Base-by-base conservation (phyloP, 805 yeast genomes). In the Kodamaea hsintzibuensis region DNA sequence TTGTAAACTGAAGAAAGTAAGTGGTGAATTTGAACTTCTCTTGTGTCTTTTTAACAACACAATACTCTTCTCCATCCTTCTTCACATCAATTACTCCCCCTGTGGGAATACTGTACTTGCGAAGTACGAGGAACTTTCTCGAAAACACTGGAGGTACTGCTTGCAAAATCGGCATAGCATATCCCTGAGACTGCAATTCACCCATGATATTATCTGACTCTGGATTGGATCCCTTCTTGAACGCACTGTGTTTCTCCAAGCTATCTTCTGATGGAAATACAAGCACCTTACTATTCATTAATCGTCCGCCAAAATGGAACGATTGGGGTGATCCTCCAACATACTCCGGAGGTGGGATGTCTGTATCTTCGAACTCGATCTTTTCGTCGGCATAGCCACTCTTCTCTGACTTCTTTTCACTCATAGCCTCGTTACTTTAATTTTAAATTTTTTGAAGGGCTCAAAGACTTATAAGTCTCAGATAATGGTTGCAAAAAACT, bases 131-230 rank as follows among this genome's bases (percentile, higher is more conserved):
- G 27, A 42, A 53, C 37, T 49, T 53, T 3, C n/a, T 40, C 25
- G 25, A 17, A 17, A 40, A 40, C 8, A 13, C 25, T 4, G 44
- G 44, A 7, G 44, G 44, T 17, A 16, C 19, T n/a, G 46, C 43
- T 14, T 30, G 33, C 1, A 52, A 25, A 7, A 52, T 17, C 13
- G 55, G 55, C 42, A 52, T 44, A 8, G 46, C 55, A 35, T 47
- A 39, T 12, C 55, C 55, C 19, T 52, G 49, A 12, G 42, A 16
- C 25, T 52, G 55, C 7, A 43, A 14, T 7, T 35, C 33, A 2
- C 27, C 17, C 14, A 33, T 27, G 14, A 50, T 30, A n/a, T 42
- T 19, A 17, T 33, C 22, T 30, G 35, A 30, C 35, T 30, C 35
- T 12, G 35, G 8, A 16, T 40, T 40, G 17, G 44, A 16, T 7